Base-by-base conservation (phyloP, 495 filamentous ascomycete species). In the Penicillium diatomitis region DNA sequence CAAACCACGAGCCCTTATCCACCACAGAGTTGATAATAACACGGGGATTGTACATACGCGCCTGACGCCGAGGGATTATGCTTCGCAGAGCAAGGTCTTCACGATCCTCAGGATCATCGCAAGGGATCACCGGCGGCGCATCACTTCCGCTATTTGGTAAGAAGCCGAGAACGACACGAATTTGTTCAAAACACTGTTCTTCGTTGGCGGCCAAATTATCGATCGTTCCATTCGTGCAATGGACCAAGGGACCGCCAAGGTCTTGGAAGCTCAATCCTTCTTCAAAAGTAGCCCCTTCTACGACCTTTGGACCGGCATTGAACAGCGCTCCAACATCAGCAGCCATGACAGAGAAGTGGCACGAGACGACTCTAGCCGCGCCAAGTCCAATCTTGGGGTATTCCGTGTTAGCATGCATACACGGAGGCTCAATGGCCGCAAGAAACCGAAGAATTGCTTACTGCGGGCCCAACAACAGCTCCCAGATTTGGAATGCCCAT, bases 291-390 rank as follows among this genome's bases (percentile, higher is more conserved):
- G 79, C 78, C 27, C 71, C 73, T 41, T 76, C 72, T 9, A 83
- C 81, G 6, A 84, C 79, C 41, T 80, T 76, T 0, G 81, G 80
- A 1, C 81, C 81, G 5, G 81, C 81, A 53, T 83, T 83, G 56
- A 84, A 82, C 6, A 84, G 53, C 3, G 72, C 68, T 0, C 79
- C 81, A 4, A 84, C 67, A 56, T 83, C 78, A 6, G 69, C 77
- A 4, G 79, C 78, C 79, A 83, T 84, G 41, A 84, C 80, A 6
- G 76, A 78, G 56, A 84, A 84, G 53, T 83, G 81, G 46, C 79
- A 82, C 0, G 71, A 71, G 2, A 78, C 77, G 0, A 82, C 76
- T 44, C 81, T 56, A 0, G 81, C 79, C 7, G 80, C 79, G 5
- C 81, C 81, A 7, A 84, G 73, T 3, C 81, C 80, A 49, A 83